Evolutionary conservation across 1,284 basidiomycete genomes (phyloP).

Genomic region (Heimioporus punctisporus): DNA sequence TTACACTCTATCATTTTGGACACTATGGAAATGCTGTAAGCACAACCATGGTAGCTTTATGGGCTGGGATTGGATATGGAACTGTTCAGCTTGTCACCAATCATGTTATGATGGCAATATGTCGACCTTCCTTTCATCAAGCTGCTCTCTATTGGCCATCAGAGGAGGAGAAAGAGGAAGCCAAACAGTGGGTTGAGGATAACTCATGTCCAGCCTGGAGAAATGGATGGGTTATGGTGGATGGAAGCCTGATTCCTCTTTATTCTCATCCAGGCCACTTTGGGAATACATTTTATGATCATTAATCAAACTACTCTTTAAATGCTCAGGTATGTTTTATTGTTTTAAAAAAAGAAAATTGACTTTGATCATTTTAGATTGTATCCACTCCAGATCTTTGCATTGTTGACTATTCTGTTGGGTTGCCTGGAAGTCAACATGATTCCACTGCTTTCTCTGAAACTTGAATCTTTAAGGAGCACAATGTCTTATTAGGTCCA

Average conservation of each 20-base stretch:
- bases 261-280: slow-evolving; percentile 30
- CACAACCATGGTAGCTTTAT: too few species aligned
- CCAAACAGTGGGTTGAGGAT: slow-evolving; percentile 4
- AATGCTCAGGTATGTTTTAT: slow-evolving; percentile 38
- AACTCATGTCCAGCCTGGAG: slow-evolving; percentile 4
- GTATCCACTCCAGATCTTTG: background rate
- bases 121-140: too few species aligned
- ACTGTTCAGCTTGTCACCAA: too few species aligned
- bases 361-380: too few species aligned
- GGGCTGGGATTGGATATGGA: too few species aligned
- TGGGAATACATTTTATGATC: slow-evolving; percentile 40
- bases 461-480: slow-evolving; percentile 13
- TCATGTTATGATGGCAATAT: too few species aligned
- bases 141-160: slow-evolving; percentile 2
- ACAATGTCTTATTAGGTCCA: background rate
- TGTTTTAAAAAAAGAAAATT: too few species aligned
- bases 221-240: slow-evolving; percentile 35
- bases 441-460: slow-evolving; percentile 22
- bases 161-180: slow-evolving; percentile 1
- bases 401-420: background rate
- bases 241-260: slow-evolving; percentile 40
- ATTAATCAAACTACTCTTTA: slow-evolving; percentile 39
- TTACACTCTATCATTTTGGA: too few species aligned
- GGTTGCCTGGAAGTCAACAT: slow-evolving; percentile 1
- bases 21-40: too few species aligned